Evolutionary conservation across 2,329 filamentous ascomycete species (phyloP).

Genomic region (Septoria linicola): DNA sequence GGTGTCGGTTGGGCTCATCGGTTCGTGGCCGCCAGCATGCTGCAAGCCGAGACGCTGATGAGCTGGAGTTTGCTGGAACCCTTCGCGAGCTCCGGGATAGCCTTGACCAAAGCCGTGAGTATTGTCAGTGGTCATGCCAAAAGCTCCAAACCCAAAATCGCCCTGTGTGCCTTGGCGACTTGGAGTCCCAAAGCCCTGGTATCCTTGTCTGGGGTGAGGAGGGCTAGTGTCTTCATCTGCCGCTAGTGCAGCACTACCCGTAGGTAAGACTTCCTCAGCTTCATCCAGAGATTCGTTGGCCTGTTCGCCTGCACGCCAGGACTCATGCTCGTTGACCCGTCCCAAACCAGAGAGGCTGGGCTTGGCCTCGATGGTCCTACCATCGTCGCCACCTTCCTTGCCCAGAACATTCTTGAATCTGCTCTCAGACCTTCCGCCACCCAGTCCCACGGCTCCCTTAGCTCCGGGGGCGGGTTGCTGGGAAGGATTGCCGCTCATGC

Average conservation of each 20-base stretch:
- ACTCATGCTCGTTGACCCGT: slow-evolving; percentile 55
- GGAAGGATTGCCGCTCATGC: slow-evolving; percentile 51
- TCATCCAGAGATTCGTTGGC: slow-evolving; percentile 49
- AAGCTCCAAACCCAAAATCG: slow-evolving; percentile 59
- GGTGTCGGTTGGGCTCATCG: slow-evolving; percentile 87
- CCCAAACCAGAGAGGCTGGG: slow-evolving; percentile 53
- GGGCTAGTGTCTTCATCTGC: slow-evolving; percentile 70
- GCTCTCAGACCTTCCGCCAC: slow-evolving; percentile 70
- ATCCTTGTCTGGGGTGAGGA: slow-evolving; percentile 44
- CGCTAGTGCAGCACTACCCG: slow-evolving; percentile 70
- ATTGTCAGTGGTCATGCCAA: slow-evolving; percentile 59
- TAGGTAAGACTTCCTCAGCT: slow-evolving; percentile 66
- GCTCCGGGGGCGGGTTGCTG: slow-evolving; percentile 58
- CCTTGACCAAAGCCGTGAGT: slow-evolving; percentile 32
- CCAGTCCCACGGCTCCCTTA: slow-evolving; percentile 66
- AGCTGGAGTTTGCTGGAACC: slow-evolving; percentile 55
- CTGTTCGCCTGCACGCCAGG: slow-evolving; percentile 45
- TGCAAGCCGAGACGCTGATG: slow-evolving; percentile 46
- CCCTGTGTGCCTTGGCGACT: slow-evolving; percentile 54
- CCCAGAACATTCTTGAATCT: slow-evolving; percentile 81
- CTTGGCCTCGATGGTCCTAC: slow-evolving; percentile 54
- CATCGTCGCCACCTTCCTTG: slow-evolving; percentile 71
- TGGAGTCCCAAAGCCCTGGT: slow-evolving; percentile 45
- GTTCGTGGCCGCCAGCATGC: slow-evolving; percentile 55
- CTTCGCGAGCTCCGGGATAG: slow-evolving; percentile 50